Evolutionary conservation across 345 rosid species (phyloP).

Genomic region (Acer campestre): DNA sequence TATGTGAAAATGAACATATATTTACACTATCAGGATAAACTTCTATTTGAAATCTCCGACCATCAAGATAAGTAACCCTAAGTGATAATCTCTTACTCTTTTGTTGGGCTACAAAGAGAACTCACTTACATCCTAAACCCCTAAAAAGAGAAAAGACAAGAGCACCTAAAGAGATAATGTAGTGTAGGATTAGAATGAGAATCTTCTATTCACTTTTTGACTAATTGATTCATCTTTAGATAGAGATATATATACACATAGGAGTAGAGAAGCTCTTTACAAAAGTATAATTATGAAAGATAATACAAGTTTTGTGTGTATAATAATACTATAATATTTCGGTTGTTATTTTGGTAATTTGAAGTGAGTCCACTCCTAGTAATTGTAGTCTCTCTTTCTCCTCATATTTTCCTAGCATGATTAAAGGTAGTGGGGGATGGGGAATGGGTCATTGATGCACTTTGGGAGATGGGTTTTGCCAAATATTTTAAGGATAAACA

Average conservation of each 20-base stretch:
- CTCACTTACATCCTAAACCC: background rate
- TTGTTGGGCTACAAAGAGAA: background rate
- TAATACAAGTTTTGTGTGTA: background rate
- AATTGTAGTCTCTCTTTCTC: conserved; percentile 20
- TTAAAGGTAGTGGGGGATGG: conserved; percentile 30
- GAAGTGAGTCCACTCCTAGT: conserved; percentile 1
- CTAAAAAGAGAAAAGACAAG: too few relatives aligned
- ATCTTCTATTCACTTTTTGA: background rate
- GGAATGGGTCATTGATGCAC: conserved; percentile 31
- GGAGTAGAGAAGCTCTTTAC: too few relatives aligned
- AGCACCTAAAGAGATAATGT: background rate
- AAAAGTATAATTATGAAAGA: background rate
- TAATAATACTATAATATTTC: too few relatives aligned
- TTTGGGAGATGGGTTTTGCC: conserved; percentile 13
- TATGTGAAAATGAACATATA: too few relatives aligned
- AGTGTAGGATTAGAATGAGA: conserved; percentile 7
- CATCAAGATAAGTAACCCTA: too few relatives aligned
- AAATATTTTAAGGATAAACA: conserved; percentile 25
- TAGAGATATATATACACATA: background rate
- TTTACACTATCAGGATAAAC: too few relatives aligned
- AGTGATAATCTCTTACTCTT: background rate
- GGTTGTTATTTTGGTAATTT: background rate
- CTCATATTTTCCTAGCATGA: conserved; percentile 38
- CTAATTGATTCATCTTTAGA: background rate
- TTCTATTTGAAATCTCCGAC: too few relatives aligned